Conservation (phyloP, 2,329 filamentous ascomycete species). For the Ascosphaera acerosa region DNA sequence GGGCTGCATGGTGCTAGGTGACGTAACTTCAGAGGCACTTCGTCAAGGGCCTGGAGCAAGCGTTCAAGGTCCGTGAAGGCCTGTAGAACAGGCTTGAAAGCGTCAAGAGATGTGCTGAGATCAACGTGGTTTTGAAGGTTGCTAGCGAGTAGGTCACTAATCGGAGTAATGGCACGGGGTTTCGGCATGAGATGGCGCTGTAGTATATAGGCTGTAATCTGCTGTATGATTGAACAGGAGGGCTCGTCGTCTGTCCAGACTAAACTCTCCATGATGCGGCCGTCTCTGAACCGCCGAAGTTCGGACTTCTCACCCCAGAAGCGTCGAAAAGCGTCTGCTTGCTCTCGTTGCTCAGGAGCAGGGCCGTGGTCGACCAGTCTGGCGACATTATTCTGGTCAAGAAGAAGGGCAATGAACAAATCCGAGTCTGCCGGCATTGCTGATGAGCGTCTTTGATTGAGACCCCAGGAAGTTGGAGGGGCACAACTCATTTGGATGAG, state of each 20-base stretch:
- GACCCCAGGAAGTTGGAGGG: constrained; percentile 20
- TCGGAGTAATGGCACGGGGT: constrained; percentile 22
- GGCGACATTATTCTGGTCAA: constrained; percentile 45
- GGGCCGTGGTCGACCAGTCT: constrained; percentile 75
- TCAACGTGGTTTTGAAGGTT: neutral
- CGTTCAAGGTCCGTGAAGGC: constrained; percentile 50
- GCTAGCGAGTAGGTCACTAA: constrained; percentile 12
- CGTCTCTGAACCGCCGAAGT: constrained; percentile 80
- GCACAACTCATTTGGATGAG: constrained; percentile 34
- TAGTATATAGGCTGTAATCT: constrained; percentile 52
- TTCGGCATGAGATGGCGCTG: constrained; percentile 37
- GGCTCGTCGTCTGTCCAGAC: constrained; percentile 48
- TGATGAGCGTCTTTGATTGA: constrained; percentile 17
- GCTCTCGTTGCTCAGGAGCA: constrained; percentile 58
- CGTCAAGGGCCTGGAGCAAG: constrained; percentile 51
- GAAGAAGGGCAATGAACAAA: constrained; percentile 39
- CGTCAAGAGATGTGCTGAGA: constrained; percentile 7
- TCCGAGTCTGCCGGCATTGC: constrained; percentile 8
- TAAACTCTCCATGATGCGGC: constrained; percentile 75
- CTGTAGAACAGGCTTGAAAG: constrained; percentile 43
- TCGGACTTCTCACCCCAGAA: constrained; percentile 95
- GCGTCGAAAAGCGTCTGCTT: constrained; percentile 53
- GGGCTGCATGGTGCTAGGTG: constrained; percentile 51
- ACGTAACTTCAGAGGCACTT: constrained; percentile 65
- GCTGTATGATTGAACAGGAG: constrained; percentile 41